phyloP scores from a whole-genome alignment of 345 rosid species.

The Populus euphratica region DNA sequence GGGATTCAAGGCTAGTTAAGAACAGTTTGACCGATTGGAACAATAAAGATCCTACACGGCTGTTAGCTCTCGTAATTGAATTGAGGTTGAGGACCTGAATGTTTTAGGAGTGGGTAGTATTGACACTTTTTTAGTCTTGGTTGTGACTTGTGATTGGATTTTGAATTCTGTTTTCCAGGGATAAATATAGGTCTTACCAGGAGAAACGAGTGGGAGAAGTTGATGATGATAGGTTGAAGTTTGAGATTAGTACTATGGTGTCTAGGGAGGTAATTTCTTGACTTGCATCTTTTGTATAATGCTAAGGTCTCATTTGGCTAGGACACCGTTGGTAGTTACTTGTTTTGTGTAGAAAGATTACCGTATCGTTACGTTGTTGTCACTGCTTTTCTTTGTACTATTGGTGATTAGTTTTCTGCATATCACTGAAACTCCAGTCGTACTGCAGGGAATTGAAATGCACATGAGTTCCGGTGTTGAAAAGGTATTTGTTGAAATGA shows the following conservation, averaged over 20 bases:
- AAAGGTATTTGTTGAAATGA: conserved; percentile 57
- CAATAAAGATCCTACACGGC: conserved; percentile 57
- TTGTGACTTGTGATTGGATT: neutral
- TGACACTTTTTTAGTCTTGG: neutral
- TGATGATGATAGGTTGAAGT: conserved; percentile 79
- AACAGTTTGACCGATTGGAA: conserved; percentile 62
- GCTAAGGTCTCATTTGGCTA: neutral
- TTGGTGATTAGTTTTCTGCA: neutral
- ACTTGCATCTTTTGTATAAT: neutral
- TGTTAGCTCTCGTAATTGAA: conserved; percentile 61
- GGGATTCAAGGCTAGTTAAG: conserved; percentile 20
- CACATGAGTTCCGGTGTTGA: conserved; percentile 68
- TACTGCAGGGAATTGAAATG: conserved; percentile 89
- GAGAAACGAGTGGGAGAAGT: conserved; percentile 61
- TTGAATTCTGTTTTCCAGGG: conserved; percentile 38
- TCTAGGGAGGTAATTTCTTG: conserved; percentile 66
- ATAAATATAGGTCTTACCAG: conserved; percentile 61
- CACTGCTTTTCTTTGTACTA: neutral
- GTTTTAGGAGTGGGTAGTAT: conserved; percentile 4
- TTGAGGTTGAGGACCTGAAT: conserved; percentile 47
- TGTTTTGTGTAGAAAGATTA: neutral
- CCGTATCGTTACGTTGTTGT: neutral
- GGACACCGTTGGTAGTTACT: neutral
- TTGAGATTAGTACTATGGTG: conserved; percentile 82
- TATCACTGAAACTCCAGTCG: neutral